Evolutionary conservation across 2,329 filamentous ascomycete species (phyloP), one percentile per base, ranked within the genome.

Genomic region (Xylariaceae sp.): DNA sequence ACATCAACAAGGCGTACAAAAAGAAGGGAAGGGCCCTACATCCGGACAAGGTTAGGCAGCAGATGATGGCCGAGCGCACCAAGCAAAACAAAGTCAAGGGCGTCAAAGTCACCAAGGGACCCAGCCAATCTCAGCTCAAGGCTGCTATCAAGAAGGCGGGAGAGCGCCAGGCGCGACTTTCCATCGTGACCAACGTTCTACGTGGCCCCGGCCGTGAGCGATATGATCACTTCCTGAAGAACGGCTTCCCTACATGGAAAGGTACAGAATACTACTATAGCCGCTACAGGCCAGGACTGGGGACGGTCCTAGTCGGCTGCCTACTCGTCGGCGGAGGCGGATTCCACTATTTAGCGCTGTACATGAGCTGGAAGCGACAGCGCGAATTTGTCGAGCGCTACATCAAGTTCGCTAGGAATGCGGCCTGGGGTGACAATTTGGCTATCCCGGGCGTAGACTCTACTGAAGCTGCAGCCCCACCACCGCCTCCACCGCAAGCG

Each of bases 181-280:
- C 89, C 61, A 85, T 96, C 69, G 90, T 98, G 51, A 87, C 88
- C 66, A 90, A 92, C 70, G 90, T 99, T 70, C 87, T 99, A 49
- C 87, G 90, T 67, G 92, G 94, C 1, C 80, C 89, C 3, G 84
- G 85, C 52, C 86, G 95, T 62, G 90, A 91, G 66, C 89, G 95
- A 62, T 99, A 99, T 76, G 94, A 99, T 74, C 89, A 97, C 75
- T 99, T 98, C 79, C 77, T 98, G 59, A 78, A 80, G 73, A 92
- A 98, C 75, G 95, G 95, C 60, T 99, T 99, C 79, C 95, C 95
- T 28, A 86, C 86, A 53, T 99, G 95, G 95, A 93, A 94, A 79
- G 95, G 95, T 56, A 97, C 94, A 40, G 94, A 95, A 61, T 99
- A 99, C 83, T 99, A 98, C 83, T 99, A 99, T 80, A 87, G 87